These are phyloP conservation scores for Zygosaccharomyces pseudobailii DNA, from an alignment of 1,139 yeast species.

Conservation along the genomic window DNA sequence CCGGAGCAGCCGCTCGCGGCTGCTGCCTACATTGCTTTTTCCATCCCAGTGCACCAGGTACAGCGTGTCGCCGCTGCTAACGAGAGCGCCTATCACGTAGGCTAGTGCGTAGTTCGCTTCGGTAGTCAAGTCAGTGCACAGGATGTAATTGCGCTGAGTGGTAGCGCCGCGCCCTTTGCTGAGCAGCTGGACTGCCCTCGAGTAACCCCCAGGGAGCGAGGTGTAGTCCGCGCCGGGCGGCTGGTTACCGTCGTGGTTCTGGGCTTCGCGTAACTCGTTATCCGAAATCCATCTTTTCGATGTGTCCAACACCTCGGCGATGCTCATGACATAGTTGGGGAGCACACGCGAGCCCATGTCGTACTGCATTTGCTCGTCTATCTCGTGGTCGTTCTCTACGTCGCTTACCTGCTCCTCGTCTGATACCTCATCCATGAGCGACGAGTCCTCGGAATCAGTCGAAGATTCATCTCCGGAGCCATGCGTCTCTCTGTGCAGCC, in stretches of 20 bases:
- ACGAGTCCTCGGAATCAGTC: constrained; percentile 45
- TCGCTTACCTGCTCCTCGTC: constrained; percentile 37
- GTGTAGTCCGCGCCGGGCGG: constrained; percentile 7
- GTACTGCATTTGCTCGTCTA: constrained; percentile 32
- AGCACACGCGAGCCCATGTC: constrained; percentile 33
- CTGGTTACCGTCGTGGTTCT: neutral
- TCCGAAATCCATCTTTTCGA: constrained; percentile 27
- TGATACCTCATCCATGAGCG: constrained; percentile 19
- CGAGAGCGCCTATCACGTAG: constrained; percentile 84
- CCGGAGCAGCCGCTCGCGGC: constrained; percentile 11
- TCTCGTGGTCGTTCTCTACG: constrained; percentile 37
- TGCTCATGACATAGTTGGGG: constrained; percentile 30
- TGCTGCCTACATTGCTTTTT: constrained; percentile 10
- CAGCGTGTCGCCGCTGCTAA: constrained; percentile 78
- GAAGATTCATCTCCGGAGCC: constrained; percentile 32
- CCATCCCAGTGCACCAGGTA: constrained; percentile 66
- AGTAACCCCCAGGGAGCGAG: constrained; percentile 25
- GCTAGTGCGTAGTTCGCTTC: constrained; percentile 84
- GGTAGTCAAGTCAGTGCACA: constrained; percentile 78
- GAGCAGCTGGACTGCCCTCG: constrained; percentile 25
- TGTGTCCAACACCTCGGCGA: constrained; percentile 29
- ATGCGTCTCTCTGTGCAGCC: constrained; percentile 42
- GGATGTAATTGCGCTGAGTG: constrained; percentile 57
- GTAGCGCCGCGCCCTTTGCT: constrained; percentile 17
- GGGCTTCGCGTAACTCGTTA: constrained; percentile 12